These are phyloP conservation scores for Xerocomellus chrysenteron DNA, from an alignment of 768 basidiomycete genomes.

Conservation along the genomic window DNA sequence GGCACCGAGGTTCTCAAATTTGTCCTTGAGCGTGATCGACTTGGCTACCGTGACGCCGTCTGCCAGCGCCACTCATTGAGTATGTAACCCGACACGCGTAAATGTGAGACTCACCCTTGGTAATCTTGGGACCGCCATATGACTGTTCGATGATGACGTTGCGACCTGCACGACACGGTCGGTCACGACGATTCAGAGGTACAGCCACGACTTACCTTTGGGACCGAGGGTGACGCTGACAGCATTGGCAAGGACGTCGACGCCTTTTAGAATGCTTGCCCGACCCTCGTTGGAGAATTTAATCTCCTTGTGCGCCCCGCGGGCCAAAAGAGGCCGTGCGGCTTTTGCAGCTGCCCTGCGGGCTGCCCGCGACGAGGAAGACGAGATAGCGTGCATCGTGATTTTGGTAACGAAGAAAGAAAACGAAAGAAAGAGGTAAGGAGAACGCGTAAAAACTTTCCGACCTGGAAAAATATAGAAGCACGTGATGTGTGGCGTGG, in stretches of 20 bases:
- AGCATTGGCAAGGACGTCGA: slow-evolving; percentile 95
- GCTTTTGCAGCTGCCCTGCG: slow-evolving; percentile 65
- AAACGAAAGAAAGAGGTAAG: too few relatives aligned
- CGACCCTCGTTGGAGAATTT: slow-evolving; percentile 95
- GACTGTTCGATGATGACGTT: slow-evolving; percentile 98
- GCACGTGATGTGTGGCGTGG: too few relatives aligned
- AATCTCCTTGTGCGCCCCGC: slow-evolving; percentile 93
- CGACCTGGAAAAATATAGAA: too few relatives aligned
- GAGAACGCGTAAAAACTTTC: too few relatives aligned
- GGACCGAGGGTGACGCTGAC: slow-evolving; percentile 96
- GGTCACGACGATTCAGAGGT: not conserved
- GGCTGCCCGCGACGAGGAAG: slow-evolving; percentile 61
- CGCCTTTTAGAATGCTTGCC: slow-evolving; percentile 90
- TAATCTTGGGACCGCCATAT: slow-evolving; percentile 88
- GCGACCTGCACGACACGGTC: slow-evolving; percentile 53
- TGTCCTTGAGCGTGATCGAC: slow-evolving; percentile 90
- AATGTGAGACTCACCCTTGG: slow-evolving; percentile 61
- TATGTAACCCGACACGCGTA: too few relatives aligned
- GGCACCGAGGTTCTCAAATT: slow-evolving; percentile 98
- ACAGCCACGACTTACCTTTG: slow-evolving; percentile 53
- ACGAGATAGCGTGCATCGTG: slow-evolving; percentile 70
- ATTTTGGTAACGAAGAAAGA: slow-evolving; percentile 11
- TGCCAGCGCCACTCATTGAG: too few relatives aligned
- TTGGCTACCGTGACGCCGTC: slow-evolving; percentile 98
- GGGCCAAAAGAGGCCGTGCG: slow-evolving; percentile 51